Evolutionary conservation across 176 grass and related monocot genomes (phyloP), one percentile per base, ranked within the genome.

Genomic region (Tuctoria greenei): DNA sequence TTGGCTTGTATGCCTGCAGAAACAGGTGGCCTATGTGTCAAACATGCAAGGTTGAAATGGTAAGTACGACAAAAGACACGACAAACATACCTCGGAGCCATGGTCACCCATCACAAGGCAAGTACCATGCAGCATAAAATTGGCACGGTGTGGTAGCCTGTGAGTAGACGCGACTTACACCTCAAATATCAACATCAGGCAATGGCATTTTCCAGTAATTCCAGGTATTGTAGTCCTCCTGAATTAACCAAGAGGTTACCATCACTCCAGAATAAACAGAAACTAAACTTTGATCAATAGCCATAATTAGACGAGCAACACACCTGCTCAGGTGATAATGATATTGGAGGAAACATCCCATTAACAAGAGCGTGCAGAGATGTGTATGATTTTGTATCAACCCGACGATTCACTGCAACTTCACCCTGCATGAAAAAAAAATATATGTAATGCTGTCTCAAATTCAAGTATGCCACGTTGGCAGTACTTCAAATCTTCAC

Each of bases 141-240:
- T 57, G 39, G 36, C 25, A 58, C 70, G 23, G 70, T 12, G 5
- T 31, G n/a, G 12, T 23, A 10, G 54, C 54, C n/a, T 57, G 54
- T 67, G 49, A 31, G 34, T 14, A 39, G 28, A 45, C 20, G 35
- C 45, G 34, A 44, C 27, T 23, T 71, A 15, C 76, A 39, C 26
- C 78, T 97, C 77, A 97, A 73, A 87, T 81, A 77, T 93, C 86
- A 66, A 91, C 64, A 79, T 74, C 58, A 78, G 86, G 81, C 40
- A 91, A 74, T 31, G 95, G 95, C 81, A 93, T 64, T 81, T 86
- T 93, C 95, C 95, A 97, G 78, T 81, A 97, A 73, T 97, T 97
- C 83, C 86, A 87, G 59, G 82, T 84, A 86, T 93, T 97, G 71
- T 78, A 97, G 47, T 77, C 88, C 88, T 97, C 95, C 95, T 97